A percentile compares a stretch with the other conserved stretches of the same genome.
Evolutionary conservation across 345 rosid species (phyloP).

Genomic region (Dipteronia dyeriana): DNA sequence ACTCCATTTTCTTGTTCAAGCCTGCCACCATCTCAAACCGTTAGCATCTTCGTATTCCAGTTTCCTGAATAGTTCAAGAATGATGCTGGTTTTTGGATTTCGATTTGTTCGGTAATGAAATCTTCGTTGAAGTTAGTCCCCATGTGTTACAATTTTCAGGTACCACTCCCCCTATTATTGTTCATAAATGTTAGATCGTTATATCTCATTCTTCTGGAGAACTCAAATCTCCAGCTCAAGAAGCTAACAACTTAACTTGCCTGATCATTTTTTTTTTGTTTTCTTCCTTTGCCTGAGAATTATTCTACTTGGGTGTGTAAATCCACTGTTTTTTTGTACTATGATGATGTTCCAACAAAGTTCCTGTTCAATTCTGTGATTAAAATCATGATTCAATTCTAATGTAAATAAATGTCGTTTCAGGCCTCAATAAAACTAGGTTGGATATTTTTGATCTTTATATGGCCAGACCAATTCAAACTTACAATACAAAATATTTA

Average conservation of each 20-base stretch:
- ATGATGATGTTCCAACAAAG: background rate
- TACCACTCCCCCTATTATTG: background rate
- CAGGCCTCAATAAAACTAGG: no score
- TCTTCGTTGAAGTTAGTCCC: background rate
- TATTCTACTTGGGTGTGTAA: background rate
- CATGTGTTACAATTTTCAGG: constrained; percentile 5
- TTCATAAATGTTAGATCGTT: background rate
- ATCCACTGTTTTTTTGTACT: background rate
- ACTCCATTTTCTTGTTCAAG: background rate
- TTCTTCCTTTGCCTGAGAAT: background rate
- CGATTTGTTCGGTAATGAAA: background rate
- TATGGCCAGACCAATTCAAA: no score
- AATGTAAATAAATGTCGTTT: no score
- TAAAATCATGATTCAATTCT: background rate
- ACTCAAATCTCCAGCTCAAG: background rate
- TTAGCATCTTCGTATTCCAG: background rate
- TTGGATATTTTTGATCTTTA: no score
- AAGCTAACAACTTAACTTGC: background rate
- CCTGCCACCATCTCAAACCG: background rate
- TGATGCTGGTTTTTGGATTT: background rate
- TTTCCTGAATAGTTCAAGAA: background rate
- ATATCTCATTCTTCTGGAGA: background rate
- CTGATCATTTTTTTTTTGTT: background rate
- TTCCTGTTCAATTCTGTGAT: background rate
- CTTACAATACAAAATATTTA: no score